Base-by-base conservation (phyloP, 2,329 filamentous ascomycete genomes). In the Epichloe brachyelytri region DNA sequence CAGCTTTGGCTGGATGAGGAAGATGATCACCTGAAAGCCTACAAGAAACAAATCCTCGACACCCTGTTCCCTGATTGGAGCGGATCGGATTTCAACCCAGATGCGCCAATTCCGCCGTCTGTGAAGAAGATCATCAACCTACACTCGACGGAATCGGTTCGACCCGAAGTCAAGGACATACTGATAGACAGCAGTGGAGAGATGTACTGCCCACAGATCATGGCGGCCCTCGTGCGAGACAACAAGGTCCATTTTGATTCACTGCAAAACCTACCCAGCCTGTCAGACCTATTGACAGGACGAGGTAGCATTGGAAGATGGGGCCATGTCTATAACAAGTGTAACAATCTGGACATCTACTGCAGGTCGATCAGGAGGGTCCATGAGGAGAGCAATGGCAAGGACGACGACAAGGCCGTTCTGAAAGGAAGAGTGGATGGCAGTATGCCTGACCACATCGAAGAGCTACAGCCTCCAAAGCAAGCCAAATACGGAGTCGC, bases 1-100 rank as follows among this genome's bases (percentile, higher is more conserved):
- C 64, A 62, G 30, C 1, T 15, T 0, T 48, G 37, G 20, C 54
- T 69, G 5, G 67, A 70, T n/a, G n/a, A 30, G 0, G 60, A 70
- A 38, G 3, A 7, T 0, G 60, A 67, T 8, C 64, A 68, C 4
- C 58, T 60, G 3, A 64, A 62, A 34, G 3, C 8, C 1, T 41
- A 57, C 5, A 58, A 61, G 30, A 49, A 45, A 2, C n/a, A 51
- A 0, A 46, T 56, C 0, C 41, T 67, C 38, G 34, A 50, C 1
- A 36, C 12, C 0, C 57, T 68, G 3, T 66, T 63, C n/a, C 54
- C 59, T 1, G 43, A 57, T 0, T 66, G 65, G 63, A 38, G 60
- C 1, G 49, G 34, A 0, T 33, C 11, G 0, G 51, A 15, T 0
- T 67, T 65, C 56, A 69, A 70, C 46, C 1, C 34, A 2, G 62